These are phyloP conservation scores for Colletotrichum navitas DNA, from an alignment of 2,329 filamentous ascomycete genomes.

Conservation along the genomic window DNA sequence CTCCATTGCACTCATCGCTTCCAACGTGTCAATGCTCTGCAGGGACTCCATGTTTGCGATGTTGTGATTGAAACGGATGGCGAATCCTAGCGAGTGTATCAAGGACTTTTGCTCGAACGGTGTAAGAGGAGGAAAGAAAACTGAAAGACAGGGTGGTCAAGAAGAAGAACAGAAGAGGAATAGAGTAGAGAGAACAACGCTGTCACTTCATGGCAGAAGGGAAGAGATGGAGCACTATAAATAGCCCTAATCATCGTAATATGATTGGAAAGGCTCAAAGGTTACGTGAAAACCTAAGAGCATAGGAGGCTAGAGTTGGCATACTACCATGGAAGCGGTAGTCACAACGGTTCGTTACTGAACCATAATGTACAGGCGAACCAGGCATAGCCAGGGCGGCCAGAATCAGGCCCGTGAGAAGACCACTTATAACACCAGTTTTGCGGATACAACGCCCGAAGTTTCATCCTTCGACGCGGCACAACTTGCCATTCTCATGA, in stretches of 20 bases:
- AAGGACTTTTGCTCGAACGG: not conserved
- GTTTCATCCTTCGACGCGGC: not conserved
- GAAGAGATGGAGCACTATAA: not conserved
- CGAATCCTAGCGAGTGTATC: too few relatives aligned
- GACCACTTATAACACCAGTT: not conserved
- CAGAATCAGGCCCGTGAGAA: not conserved
- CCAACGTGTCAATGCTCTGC: not conserved
- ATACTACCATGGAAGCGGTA: not conserved
- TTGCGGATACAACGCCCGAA: not conserved
- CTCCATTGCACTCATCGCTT: not conserved
- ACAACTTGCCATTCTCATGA: conserved; percentile 29
- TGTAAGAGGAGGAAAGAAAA: not conserved
- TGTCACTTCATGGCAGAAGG: not conserved
- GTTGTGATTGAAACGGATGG: not conserved
- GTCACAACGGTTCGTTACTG: not conserved
- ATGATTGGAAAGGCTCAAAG: fast-evolving
- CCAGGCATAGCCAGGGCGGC: not conserved
- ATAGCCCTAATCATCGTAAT: not conserved
- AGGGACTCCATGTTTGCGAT: not conserved
- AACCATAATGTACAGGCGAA: not conserved
- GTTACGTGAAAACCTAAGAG: not conserved
- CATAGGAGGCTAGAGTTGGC: not conserved
- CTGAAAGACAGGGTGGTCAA: not conserved
- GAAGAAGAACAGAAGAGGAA: not conserved
- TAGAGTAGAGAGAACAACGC: not conserved